Conservation (phyloP, 805 yeast species). For the Pichia phayaonensis region DNA sequence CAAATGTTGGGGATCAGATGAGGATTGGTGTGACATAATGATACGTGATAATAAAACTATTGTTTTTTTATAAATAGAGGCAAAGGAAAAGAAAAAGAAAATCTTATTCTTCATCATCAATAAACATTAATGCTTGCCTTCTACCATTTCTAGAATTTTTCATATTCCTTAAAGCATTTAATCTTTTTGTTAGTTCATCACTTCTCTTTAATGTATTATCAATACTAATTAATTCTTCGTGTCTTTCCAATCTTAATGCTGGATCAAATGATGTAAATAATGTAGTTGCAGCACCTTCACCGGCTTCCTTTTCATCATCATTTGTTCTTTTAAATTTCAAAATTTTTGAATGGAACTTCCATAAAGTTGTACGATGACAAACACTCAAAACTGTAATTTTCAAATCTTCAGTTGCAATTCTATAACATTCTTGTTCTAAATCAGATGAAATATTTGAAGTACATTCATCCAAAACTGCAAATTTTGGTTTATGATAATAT, state of each 20-base stretch:
- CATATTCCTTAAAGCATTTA: slow-evolving; percentile 45
- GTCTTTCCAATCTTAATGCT: slow-evolving; percentile 59
- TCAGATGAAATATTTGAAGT: slow-evolving; percentile 90
- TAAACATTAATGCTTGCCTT: slow-evolving; percentile 17
- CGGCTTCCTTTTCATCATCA: slow-evolving; percentile 30
- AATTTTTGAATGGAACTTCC: slow-evolving; percentile 84
- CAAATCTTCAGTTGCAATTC: slow-evolving; percentile 61
- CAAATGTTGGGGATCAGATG: slow-evolving; percentile 46
- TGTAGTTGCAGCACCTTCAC: slow-evolving; percentile 14
- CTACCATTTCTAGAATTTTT: slow-evolving; percentile 11
- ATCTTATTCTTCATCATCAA: slow-evolving; percentile 15
- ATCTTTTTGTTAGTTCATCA: slow-evolving; percentile 57
- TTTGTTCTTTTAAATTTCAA: slow-evolving; percentile 46
- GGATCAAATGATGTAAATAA: slow-evolving; percentile 59
- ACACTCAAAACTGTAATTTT: slow-evolving; percentile 83
- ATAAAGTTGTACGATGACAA: slow-evolving; percentile 84
- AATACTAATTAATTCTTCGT: slow-evolving; percentile 65
- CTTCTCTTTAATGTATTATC: slow-evolving; percentile 67
- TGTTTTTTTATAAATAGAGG: slow-evolving; percentile 35
- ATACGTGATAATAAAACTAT: slow-evolving; percentile 34
- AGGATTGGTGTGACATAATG: slow-evolving; percentile 46
- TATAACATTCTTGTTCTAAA: slow-evolving; percentile 84
- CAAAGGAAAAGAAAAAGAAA: neutral
- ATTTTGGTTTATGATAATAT: slow-evolving; percentile 84
- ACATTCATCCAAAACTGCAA: slow-evolving; percentile 93